Percentiles rank a stretch among this genome's conserved stretches.
Evolutionary conservation across 495 filamentous ascomycete species (phyloP).

Genomic region (Bathelium albidoporum): DNA sequence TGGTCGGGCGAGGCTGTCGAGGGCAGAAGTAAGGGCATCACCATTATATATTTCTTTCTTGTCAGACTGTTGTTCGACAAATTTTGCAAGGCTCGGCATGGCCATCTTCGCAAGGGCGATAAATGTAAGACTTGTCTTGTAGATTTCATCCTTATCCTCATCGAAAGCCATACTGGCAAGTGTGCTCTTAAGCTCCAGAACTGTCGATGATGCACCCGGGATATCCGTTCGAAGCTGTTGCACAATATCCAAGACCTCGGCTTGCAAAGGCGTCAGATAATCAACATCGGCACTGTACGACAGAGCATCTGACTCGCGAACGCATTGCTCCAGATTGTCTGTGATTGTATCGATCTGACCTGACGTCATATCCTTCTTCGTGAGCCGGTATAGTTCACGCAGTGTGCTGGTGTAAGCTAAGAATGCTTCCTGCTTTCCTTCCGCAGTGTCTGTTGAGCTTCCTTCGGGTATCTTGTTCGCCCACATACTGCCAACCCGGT

Average conservation of each 20-base stretch:
- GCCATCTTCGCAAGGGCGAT: slow-evolving; percentile 56
- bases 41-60: slow-evolving; percentile 56
- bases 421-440: slow-evolving; percentile 63
- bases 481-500: neutral
- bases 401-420: slow-evolving; percentile 68
- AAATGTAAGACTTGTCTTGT: slow-evolving; percentile 48
- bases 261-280: slow-evolving; percentile 67
- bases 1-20: slow-evolving; percentile 55
- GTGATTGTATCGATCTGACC: slow-evolving; percentile 48
- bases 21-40: slow-evolving; percentile 46
- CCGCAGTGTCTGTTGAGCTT: slow-evolving; percentile 16
- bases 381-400: slow-evolving; percentile 70
- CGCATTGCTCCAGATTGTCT: slow-evolving; percentile 47
- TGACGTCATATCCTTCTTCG: slow-evolving; percentile 50
- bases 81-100: slow-evolving; percentile 53
- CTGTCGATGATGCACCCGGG: slow-evolving; percentile 51
- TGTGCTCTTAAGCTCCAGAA: slow-evolving; percentile 58
- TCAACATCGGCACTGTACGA: slow-evolving; percentile 79
- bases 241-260: slow-evolving; percentile 58
- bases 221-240: slow-evolving; percentile 61
- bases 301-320: slow-evolving; percentile 58
- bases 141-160: slow-evolving; percentile 1
- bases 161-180: slow-evolving; percentile 59
- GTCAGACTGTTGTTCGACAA: slow-evolving; percentile 52
- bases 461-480: neutral